These are phyloP conservation scores for Lathyrus sativus DNA, from an alignment of 306 rosid genomes.

Conservation along the genomic window DNA sequence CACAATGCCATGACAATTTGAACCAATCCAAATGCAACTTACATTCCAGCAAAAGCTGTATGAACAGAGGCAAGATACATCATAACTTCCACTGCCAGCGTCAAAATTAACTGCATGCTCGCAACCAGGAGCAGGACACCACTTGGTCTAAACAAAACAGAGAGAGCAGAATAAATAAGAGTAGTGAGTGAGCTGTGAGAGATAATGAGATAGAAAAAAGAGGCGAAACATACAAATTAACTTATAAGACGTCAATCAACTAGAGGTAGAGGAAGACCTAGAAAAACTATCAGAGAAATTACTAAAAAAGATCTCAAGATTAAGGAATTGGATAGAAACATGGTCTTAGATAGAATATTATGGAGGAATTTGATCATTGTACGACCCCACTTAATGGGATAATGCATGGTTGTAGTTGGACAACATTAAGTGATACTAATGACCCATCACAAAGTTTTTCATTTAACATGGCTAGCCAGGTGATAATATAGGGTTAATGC, in stretches of 20 bases:
- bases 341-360: too few species aligned
- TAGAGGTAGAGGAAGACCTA: too few species aligned
- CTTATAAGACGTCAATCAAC: background rate
- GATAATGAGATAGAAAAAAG: conserved; percentile 7
- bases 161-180: conserved; percentile 18
- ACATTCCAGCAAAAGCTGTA: conserved; percentile 79
- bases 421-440: conserved; percentile 6
- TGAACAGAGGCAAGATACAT: conserved; percentile 73
- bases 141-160: conserved; percentile 62
- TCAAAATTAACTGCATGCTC: conserved; percentile 67
- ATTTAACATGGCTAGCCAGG: conserved; percentile 14
- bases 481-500: background rate
- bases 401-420: background rate
- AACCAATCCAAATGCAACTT: conserved; percentile 34
- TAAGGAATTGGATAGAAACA: too few species aligned
- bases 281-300: too few species aligned
- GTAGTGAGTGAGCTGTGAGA: background rate
- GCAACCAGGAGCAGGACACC: conserved; percentile 94
- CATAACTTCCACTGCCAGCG: conserved; percentile 58
- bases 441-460: conserved; percentile 7
- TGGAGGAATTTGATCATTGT: too few species aligned
- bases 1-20: conserved; percentile 10
- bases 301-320: too few species aligned
- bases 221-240: background rate
- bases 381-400: too few species aligned